Evolutionary conservation across 495 filamentous ascomycete genomes (phyloP), one percentile per base, ranked within the genome.

Genomic region (Podospora sp.): DNA sequence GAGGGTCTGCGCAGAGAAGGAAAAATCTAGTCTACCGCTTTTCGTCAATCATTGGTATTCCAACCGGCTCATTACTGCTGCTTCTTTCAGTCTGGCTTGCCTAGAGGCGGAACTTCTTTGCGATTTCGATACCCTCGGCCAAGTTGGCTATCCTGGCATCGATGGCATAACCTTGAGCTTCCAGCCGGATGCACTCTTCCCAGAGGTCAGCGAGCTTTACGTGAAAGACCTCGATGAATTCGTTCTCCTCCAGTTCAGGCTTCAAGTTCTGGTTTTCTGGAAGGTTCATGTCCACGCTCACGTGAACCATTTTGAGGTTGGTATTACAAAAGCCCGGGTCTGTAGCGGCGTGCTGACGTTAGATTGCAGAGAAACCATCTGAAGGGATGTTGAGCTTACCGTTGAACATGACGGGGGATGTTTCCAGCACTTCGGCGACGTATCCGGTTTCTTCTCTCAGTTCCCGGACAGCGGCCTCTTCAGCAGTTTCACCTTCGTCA

Each of bases 361-460:
- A 60, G 40, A 21, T 27, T 18, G 11, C 6, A 21, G 8, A 20
- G 40, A 56, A 51, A 18, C 21, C 12, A 49, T 25, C 22, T 0
- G 29, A 21, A 24, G 26, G 36, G 12, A 40, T 46, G 24, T 9
- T 11, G 5, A 26, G 75, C 83, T 60, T 74, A 90, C 91, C 92
- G 73, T 95, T 94, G 65, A 90, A 96, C 92, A 96, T 94, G 21
- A 96, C 77, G 29, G 89, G 87, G 64, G 89, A 92, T 9, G 85
- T 86, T 74, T 90, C 83, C 51, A 84, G 78, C 24, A 68, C 51
- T 33, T 65, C 51, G 29, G 27, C 51, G 2, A 65, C 63, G 16
- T 65, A 86, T 6, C 95, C 95, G 0, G 95, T 97, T 78, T 99
- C 95, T 77, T 99, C 95, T 69, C 87, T 92, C 66, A 99, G 82